Base-by-base conservation (phyloP, 805 yeast genomes). In the Cyberlindnera petersonii region DNA sequence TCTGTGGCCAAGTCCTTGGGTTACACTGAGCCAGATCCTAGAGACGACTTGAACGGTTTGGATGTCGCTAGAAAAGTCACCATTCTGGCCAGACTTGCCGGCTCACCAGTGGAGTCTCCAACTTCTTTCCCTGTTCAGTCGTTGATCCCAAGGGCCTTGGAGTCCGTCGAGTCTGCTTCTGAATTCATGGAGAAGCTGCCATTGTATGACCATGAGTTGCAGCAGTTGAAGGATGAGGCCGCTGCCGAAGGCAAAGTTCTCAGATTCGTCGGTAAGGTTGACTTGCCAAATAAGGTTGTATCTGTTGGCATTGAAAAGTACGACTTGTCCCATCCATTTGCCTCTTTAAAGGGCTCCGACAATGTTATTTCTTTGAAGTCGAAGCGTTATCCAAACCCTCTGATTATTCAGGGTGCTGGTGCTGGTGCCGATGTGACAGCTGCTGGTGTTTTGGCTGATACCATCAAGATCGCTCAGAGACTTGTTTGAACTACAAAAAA, bases 11-110 rank as follows among this genome's bases (percentile, higher is more conserved):
- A 91, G 67, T 66, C 79, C 37, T 71, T 87, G 49, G 99, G 99
- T 36, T 93, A 87, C 75, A 91, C 97, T 29, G 98, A 93, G 68
- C 99, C 99, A 35, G 99, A 93, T 64, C 98, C 99, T 64, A 82
- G 99, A 68, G 99, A 93, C 63, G 99, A 93, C 61, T 77, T 93
- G 64, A 93, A 91, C 64, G 99, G 99, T 39, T 74, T 93, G 61
- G 99, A 93, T 60, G 96, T 93, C 45, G 99, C 99, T 31, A 83
- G 99, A 75, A 93, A 93, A 65, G 96, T 93, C 22, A 88, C 98
- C 19, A 93, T 93, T 49, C 75, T 93, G 47, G 95, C 96, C 33
- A 84, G 99, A 72, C 75, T 93, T 38, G 74, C 96, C 13, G 98
- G 98, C 3, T 74, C 84, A 39, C 68, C 77, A 43, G 86, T 93